Evolutionary conservation across 805 yeast species (phyloP).

Genomic region (Metschnikowia noctiluminum): DNA sequence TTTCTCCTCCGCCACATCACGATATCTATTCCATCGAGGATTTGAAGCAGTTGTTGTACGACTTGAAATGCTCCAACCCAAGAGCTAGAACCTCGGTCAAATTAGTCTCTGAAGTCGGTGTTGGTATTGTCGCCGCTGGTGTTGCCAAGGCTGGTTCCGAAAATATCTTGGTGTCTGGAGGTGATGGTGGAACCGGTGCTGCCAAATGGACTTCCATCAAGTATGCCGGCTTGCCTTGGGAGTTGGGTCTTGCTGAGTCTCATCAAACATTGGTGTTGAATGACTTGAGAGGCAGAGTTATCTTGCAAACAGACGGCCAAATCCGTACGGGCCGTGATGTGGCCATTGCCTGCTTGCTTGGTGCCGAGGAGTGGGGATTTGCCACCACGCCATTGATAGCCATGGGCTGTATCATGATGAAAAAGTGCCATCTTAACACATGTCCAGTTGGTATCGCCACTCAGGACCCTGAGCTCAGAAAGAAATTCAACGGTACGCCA

Average conservation of each 20-base stretch:
- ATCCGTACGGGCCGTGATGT: slow-evolving; percentile 95
- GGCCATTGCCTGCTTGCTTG: slow-evolving; percentile 91
- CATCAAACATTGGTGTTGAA: slow-evolving; percentile 95
- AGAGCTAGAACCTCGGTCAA: slow-evolving; percentile 96
- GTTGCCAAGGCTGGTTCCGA: slow-evolving; percentile 99
- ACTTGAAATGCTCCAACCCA: slow-evolving; percentile 94
- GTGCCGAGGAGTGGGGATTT: slow-evolving; percentile 98
- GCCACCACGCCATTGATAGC: slow-evolving; percentile 97
- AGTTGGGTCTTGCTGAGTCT: slow-evolving; percentile 94
- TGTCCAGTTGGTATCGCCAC: slow-evolving; percentile 99
- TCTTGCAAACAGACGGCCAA: slow-evolving; percentile 98
- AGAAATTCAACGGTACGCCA: slow-evolving; percentile 93
- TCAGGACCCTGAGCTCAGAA: slow-evolving; percentile 91
- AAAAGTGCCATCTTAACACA: slow-evolving; percentile 86
- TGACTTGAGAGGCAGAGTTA: slow-evolving; percentile 92
- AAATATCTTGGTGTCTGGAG: slow-evolving; percentile 92
- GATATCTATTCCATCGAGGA: slow-evolving; percentile 98
- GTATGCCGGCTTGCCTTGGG: slow-evolving; percentile 99
- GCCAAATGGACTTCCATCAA: slow-evolving; percentile 96
- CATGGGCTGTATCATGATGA: slow-evolving; percentile 96
- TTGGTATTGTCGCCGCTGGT: slow-evolving; percentile 98
- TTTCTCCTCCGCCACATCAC: slow-evolving; percentile 98
- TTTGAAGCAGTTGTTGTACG: slow-evolving; percentile 93
- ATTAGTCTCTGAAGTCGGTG: slow-evolving; percentile 97
- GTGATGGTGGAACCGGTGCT: slow-evolving; percentile 99